Base-by-base conservation (phyloP, 306 rosid species). In the Erythrophleum fordii region DNA sequence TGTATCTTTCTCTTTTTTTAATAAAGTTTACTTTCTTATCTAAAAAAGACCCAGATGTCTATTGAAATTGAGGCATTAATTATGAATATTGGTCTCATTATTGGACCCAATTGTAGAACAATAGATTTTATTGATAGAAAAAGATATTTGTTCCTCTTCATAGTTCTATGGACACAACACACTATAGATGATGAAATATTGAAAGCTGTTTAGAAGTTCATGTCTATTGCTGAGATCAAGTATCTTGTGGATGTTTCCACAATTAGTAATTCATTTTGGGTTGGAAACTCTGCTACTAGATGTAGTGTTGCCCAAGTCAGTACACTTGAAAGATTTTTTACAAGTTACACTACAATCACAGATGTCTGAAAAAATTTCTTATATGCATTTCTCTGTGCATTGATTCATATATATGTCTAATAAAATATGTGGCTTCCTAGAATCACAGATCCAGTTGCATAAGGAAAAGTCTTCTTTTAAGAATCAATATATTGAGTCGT, bases 201-300 rank as follows among this genome's bases (percentile, higher is more conserved):
- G 64, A 13, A 56, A 56, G 53, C 26, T 6, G 37, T 26, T 56
- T 34, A 18, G 67, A 69, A 11, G 77, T 59, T 46, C 51, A 20
- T 64, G 77, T 69, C 44, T 69, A 48, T 48, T 48, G 66, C 68
- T 13, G 28, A 44, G 26, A 77, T 71, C 31, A 77, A 42, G 42
- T 70, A 23, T 5, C 13, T 59, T 6, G 16, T 34, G 66, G 26
- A 23, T 46, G 41, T 71, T 80, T 45, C 66, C 55, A 22, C 66
- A 23, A 18, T 73, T 20, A 39, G 59, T 68, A 52, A 18, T 51
- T 73, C 31, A 56, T 75, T 69, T 10, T 65, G 25, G 44, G 9
- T 45, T 49, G 58, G 25, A 29, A 70, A 68, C 37, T 69, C 35
- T 6, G 22, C n/a, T n/a, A n/a, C n/a, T 25, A 11, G 58, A 44